Evolutionary conservation across 495 filamentous ascomycete species (phyloP).

Genomic region (Penicillium coprophilum): DNA sequence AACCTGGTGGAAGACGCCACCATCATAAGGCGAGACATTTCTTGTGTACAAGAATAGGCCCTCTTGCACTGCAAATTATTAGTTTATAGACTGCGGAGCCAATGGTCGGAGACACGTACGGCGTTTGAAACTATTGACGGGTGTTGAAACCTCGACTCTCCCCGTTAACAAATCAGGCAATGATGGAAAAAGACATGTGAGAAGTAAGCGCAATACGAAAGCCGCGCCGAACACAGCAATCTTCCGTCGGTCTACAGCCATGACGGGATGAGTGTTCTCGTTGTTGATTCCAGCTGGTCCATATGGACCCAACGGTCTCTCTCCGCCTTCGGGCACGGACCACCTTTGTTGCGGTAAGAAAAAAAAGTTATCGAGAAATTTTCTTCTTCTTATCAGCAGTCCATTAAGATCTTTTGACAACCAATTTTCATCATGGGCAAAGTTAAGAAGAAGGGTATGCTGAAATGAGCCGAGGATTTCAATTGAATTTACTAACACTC

Average conservation of each 20-base stretch:
- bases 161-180: slow-evolving; percentile 84
- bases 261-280: slow-evolving; percentile 21
- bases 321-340: slow-evolving; percentile 41
- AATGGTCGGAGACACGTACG: slow-evolving; percentile 51
- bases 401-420: slow-evolving; percentile 16
- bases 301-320: slow-evolving; percentile 31
- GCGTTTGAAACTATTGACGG: slow-evolving; percentile 97
- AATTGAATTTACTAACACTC: slow-evolving; percentile 22
- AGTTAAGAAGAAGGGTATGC: slow-evolving; percentile 88
- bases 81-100: slow-evolving; percentile 5
- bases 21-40: slow-evolving; percentile 96
- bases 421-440: slow-evolving; percentile 59
- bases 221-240: slow-evolving; percentile 72
- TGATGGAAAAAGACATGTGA: slow-evolving; percentile 78
- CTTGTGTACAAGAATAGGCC: slow-evolving; percentile 93
- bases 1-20: slow-evolving; percentile 94
- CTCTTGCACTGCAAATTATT: slow-evolving; percentile 73
- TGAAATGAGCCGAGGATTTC: background rate
- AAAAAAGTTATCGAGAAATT: slow-evolving; percentile 44
- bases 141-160: slow-evolving; percentile 94
- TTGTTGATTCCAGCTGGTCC: slow-evolving; percentile 28
- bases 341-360: slow-evolving; percentile 31
- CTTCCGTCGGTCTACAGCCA: slow-evolving; percentile 73
- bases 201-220: slow-evolving; percentile 73
- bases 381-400: slow-evolving; percentile 37